Evolutionary conservation across 106 monocot species (phyloP).

Genomic region (Dendrobium nobile): DNA sequence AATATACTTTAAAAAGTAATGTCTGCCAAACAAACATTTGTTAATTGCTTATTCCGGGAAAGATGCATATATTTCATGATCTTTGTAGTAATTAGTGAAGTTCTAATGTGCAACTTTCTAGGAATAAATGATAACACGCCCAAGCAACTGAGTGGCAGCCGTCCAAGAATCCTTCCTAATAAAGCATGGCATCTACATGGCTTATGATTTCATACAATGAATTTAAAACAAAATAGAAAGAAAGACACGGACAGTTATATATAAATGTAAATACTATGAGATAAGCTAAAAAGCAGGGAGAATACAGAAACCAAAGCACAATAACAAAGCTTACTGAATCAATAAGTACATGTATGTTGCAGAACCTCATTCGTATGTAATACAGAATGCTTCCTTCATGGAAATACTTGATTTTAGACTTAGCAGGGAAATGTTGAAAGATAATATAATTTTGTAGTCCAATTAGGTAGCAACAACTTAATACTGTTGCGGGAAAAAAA

Average conservation of each 20-base stretch:
- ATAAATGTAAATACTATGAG: background rate
- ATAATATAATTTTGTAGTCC: background rate
- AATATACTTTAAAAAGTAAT: background rate
- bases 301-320: background rate
- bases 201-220: background rate
- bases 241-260: background rate
- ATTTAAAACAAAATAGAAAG: background rate
- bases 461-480: background rate
- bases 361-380: background rate
- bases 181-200: background rate
- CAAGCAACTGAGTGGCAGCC: background rate
- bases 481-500: background rate
- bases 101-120: too few relatives aligned
- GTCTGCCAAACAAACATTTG: background rate
- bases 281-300: background rate
- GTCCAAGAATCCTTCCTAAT: background rate
- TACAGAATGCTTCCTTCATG: background rate
- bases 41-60: background rate
- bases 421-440: background rate
- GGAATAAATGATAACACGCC: background rate
- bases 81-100: background rate
- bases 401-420: background rate
- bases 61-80: background rate
- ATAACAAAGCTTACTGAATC: too few relatives aligned
- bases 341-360: background rate